A percentile compares a stretch with the other conserved stretches of the same genome.
phyloP scores from a whole-genome alignment of 2,329 filamentous ascomycete genomes.

The Colletotrichum godetiae region DNA sequence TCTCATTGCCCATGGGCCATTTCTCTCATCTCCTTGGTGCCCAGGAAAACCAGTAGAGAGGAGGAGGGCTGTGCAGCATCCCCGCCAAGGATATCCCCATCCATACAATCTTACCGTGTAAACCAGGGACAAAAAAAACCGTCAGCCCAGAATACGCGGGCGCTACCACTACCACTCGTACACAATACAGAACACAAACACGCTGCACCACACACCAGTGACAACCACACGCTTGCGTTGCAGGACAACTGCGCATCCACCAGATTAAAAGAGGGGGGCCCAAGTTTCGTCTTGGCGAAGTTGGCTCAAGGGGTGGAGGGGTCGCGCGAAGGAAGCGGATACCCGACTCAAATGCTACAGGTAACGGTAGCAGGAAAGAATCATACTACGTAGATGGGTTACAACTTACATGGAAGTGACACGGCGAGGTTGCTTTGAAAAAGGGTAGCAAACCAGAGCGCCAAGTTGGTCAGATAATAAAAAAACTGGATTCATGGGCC shows the following conservation, averaged over 20 bases:
- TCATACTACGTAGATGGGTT: no score
- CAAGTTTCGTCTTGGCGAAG: conserved; percentile 10
- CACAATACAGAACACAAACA: background rate
- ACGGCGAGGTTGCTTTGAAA: background rate
- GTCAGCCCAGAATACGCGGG: background rate
- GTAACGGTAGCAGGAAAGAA: background rate
- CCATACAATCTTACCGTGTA: conserved; percentile 9
- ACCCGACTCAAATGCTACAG: background rate
- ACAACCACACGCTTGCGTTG: background rate
- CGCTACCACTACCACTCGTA: background rate
- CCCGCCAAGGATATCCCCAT: conserved; percentile 15
- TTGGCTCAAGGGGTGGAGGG: background rate
- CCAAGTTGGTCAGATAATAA: conserved; percentile 4
- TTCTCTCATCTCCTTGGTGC: background rate
- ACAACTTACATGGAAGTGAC: conserved; percentile 1
- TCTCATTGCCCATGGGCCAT: background rate
- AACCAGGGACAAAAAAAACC: background rate
- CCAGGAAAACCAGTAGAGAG: background rate
- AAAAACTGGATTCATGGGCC: background rate
- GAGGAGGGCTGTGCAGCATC: conserved; percentile 14
- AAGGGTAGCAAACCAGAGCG: conserved; percentile 2
- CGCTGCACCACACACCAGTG: background rate
- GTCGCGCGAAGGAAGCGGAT: background rate
- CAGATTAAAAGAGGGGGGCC: background rate
- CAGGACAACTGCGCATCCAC: background rate